Conservation (phyloP, 2,329 filamentous ascomycete species). For the Plectosphaerella sp. region DNA sequence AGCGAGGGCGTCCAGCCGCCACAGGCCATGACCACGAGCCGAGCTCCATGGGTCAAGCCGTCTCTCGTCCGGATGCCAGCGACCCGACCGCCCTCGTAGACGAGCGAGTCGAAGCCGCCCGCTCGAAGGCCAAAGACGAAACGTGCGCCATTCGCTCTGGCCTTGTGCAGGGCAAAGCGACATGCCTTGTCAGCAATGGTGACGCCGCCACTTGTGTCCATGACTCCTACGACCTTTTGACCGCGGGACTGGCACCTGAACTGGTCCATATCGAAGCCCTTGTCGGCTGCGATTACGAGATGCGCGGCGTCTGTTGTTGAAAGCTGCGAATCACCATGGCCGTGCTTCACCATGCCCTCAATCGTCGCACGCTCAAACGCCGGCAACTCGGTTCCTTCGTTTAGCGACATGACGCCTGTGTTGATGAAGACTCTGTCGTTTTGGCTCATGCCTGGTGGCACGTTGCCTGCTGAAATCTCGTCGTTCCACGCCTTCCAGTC, state of each 20-base stretch:
- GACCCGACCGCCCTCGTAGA: conserved; percentile 17
- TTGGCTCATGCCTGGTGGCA: conserved; percentile 30
- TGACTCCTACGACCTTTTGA: conserved; percentile 27
- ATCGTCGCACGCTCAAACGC: conserved; percentile 31
- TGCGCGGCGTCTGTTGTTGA: conserved; percentile 21
- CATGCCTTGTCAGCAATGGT: conserved; percentile 42
- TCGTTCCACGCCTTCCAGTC: conserved; percentile 41
- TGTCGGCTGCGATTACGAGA: conserved; percentile 18
- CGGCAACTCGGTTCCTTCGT: conserved; percentile 15
- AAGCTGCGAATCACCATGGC: conserved; percentile 28
- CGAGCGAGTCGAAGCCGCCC: conserved; percentile 24
- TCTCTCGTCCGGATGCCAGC: conserved; percentile 34
- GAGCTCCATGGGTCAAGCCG: conserved; percentile 23
- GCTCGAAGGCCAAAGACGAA: conserved; percentile 29
- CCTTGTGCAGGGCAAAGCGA: conserved; percentile 36
- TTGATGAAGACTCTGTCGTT: conserved; percentile 31
- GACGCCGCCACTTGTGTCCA: conserved; percentile 42
- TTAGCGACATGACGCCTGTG: conserved; percentile 28
- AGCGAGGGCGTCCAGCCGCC: conserved; percentile 21
- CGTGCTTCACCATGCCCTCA: conserved; percentile 26
- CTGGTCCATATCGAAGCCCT: conserved; percentile 29
- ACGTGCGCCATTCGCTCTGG: conserved; percentile 31
- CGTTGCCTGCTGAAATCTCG: conserved; percentile 23
- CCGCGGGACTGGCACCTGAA: conserved; percentile 24
- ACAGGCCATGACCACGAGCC: conserved; percentile 31